Evolutionary conservation across 106 monocot genomes (phyloP).

Genomic region (Dactylorhiza incarnata): DNA sequence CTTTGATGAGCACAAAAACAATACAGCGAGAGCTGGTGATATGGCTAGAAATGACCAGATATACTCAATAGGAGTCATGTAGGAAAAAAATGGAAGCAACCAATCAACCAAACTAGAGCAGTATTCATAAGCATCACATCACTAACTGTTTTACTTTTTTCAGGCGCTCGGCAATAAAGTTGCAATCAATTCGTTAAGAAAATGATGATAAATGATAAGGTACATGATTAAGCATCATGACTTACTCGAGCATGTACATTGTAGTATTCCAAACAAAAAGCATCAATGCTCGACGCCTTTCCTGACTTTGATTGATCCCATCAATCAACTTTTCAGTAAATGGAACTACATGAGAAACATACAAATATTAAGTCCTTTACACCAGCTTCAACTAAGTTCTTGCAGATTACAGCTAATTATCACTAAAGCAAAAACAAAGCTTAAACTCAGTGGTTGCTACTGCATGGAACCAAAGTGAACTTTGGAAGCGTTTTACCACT

Average conservation of each 20-base stretch:
- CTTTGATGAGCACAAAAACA: neutral
- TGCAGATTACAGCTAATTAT: neutral
- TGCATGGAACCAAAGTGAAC: no score
- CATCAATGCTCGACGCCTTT: conserved; percentile 74
- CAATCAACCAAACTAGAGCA: neutral
- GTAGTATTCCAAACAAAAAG: conserved; percentile 71
- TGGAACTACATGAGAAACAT: conserved; percentile 39
- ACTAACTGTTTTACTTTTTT: neutral
- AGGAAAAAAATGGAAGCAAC: neutral
- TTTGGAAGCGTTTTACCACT: no score
- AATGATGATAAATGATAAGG: neutral
- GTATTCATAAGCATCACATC: neutral
- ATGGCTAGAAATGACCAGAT: neutral
- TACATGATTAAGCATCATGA: conserved; percentile 1
- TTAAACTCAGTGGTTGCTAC: neutral
- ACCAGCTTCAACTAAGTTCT: neutral
- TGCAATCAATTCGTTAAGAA: neutral
- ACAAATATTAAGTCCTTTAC: neutral
- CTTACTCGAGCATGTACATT: conserved; percentile 67
- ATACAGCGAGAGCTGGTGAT: neutral
- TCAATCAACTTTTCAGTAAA: conserved; percentile 74
- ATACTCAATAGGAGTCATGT: neutral
- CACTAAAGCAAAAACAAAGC: neutral
- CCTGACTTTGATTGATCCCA: conserved; percentile 73
- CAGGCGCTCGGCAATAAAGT: neutral